Conservation (phyloP, 2,329 filamentous ascomycete species). For the Aspergillus ochraceus region DNA sequence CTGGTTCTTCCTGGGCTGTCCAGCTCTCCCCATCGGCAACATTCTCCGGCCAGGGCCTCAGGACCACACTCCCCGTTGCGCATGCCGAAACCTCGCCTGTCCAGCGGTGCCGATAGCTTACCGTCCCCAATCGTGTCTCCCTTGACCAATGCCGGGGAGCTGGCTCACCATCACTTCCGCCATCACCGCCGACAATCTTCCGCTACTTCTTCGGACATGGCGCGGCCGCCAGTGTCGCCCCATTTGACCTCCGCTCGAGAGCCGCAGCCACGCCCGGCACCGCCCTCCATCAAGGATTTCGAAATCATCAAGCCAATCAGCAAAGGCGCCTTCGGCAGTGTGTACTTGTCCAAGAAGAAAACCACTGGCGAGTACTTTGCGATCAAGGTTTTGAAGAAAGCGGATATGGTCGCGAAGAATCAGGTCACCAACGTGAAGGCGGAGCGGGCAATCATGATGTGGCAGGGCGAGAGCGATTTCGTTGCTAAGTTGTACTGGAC, state of each 20-base stretch:
- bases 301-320: conserved; percentile 99
- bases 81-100: conserved; percentile 76
- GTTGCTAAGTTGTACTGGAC: conserved; percentile 99
- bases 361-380: conserved; percentile 97
- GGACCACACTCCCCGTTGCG: conserved; percentile 83
- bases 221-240: conserved; percentile 75
- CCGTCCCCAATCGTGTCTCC: conserved; percentile 88
- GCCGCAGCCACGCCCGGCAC: conserved; percentile 81
- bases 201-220: conserved; percentile 72
- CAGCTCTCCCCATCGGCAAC: conserved; percentile 75
- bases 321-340: conserved; percentile 96
- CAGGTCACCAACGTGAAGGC: conserved; percentile 99
- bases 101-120: conserved; percentile 54
- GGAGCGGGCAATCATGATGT: conserved; percentile 99
- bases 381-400: conserved; percentile 97
- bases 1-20: conserved; percentile 76
- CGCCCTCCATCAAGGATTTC: conserved; percentile 97
- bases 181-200: conserved; percentile 92
- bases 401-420: conserved; percentile 99
- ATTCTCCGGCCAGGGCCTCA: conserved; percentile 76
- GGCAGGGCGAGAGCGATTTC: conserved; percentile 98
- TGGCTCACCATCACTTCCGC: conserved; percentile 49
- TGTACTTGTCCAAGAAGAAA: conserved; percentile 98
- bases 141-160: conserved; percentile 78
- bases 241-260: conserved; percentile 75